Evolutionary conservation across 106 monocot species (phyloP).

Genomic region (Dendrobium huoshanense): DNA sequence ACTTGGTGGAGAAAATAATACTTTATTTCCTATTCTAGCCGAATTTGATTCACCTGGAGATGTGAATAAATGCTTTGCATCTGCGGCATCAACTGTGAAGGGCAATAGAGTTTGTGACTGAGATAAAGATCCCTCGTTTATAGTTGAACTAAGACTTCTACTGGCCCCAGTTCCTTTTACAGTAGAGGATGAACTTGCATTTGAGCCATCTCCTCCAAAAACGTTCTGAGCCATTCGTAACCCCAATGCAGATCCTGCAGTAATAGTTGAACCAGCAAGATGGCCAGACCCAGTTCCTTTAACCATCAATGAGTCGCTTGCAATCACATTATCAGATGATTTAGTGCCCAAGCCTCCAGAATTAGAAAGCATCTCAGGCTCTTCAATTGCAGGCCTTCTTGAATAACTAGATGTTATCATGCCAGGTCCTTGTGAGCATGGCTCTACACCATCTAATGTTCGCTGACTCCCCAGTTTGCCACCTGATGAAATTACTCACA

Average conservation of each 20-base stretch:
- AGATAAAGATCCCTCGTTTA: slow-evolving; percentile 11
- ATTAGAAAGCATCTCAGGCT: neutral
- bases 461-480: neutral
- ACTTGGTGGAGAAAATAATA: slow-evolving; percentile 9
- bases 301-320: neutral
- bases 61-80: slow-evolving; percentile 17
- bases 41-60: slow-evolving; percentile 10
- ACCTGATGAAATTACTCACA: neutral
- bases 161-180: neutral
- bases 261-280: neutral
- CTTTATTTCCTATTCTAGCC: slow-evolving; percentile 1
- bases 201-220: slow-evolving; percentile 10
- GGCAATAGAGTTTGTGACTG: slow-evolving; percentile 17
- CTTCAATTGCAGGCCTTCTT: neutral
- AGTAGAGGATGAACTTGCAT: neutral
- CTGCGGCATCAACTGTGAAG: slow-evolving; percentile 9
- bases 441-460: neutral
- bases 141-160: slow-evolving; percentile 7
- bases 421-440: neutral
- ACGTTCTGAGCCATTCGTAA: slow-evolving; percentile 17
- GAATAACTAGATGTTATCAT: neutral
- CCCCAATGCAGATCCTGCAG: slow-evolving; percentile 10
- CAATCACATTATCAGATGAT: neutral
- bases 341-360: neutral
- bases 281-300: neutral